Percentiles rank a stretch among this genome's conserved stretches.
Evolutionary conservation across 2,329 filamentous ascomycete species (phyloP).

Genomic region (Cucurbitaria berberidis): DNA sequence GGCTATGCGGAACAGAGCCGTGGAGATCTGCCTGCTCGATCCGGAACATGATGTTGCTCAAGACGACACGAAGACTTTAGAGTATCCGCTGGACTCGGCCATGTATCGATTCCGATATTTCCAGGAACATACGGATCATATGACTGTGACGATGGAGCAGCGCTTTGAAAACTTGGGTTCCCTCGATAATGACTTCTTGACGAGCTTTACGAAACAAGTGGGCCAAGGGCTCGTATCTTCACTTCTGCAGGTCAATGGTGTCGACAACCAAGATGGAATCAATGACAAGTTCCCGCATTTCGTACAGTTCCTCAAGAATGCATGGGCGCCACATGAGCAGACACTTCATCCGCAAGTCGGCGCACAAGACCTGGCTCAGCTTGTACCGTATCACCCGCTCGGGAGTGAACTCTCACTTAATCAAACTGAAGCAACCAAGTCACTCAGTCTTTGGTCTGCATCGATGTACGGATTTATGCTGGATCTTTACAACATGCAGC

Average conservation of each 20-base stretch:
- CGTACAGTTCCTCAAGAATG: conserved; percentile 43
- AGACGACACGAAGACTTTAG: conserved; percentile 1
- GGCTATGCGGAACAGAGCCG: conserved; percentile 93
- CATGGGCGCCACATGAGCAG: conserved; percentile 22
- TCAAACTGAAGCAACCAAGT: conserved; percentile 12
- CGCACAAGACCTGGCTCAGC: conserved; percentile 19
- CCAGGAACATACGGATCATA: conserved; percentile 12
- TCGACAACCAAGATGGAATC: neutral
- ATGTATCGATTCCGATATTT: conserved; percentile 50
- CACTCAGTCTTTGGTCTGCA: conserved; percentile 21
- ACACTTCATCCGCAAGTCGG: conserved; percentile 6
- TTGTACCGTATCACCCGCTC: conserved; percentile 52
- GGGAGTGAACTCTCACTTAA: conserved; percentile 53
- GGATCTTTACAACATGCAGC: conserved; percentile 41
- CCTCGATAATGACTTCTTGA: conserved; percentile 33
- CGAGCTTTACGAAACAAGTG: conserved; percentile 41
- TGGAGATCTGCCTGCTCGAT: conserved; percentile 79
- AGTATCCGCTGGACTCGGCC: conserved; percentile 46
- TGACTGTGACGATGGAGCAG: conserved; percentile 20
- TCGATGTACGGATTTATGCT: conserved; percentile 39
- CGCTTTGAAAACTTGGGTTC: conserved; percentile 47
- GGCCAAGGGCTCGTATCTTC: conserved; percentile 21
- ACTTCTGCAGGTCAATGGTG: conserved; percentile 3
- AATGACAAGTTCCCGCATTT: conserved; percentile 14
- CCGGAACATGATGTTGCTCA: conserved; percentile 6